phyloP scores from a whole-genome alignment of 2,329 filamentous ascomycete species.

The Cordyceps cateniannulata region DNA sequence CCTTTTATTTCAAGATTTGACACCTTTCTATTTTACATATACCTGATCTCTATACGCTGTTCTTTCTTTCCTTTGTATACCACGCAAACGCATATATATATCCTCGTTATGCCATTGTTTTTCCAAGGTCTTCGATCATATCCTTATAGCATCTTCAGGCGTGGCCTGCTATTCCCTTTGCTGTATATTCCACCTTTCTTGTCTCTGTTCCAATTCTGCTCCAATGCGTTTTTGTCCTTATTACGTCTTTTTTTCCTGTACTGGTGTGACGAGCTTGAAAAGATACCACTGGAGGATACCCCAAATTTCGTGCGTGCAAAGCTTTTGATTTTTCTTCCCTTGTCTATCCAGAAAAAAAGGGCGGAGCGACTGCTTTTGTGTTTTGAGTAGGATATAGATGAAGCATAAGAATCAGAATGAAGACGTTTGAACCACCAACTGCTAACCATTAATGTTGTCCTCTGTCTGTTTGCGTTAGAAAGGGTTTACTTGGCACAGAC shows the following conservation, averaged over 20 bases:
- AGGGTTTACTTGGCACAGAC: too few relatives aligned
- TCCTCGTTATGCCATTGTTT: background rate
- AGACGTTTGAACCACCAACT: background rate
- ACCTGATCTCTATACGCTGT: background rate
- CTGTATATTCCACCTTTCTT: conserved; percentile 4
- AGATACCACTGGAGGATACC: conserved; percentile 10
- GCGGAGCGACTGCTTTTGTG: background rate
- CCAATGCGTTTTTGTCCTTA: background rate
- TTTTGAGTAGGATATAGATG: background rate
- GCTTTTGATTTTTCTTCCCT: background rate
- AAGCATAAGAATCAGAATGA: conserved; percentile 1
- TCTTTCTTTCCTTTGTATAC: background rate
- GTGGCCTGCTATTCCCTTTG: background rate
- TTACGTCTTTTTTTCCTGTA: background rate
- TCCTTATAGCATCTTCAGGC: conserved; percentile 1
- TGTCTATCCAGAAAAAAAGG: background rate
- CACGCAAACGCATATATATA: background rate
- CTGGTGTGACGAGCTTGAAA: background rate
- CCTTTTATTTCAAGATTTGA: background rate
- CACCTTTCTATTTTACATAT: background rate
- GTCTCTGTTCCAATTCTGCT: background rate
- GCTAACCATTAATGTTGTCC: background rate
- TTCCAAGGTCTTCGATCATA: background rate
- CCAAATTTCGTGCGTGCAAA: conserved; percentile 5
- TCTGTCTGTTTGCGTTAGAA: background rate